phyloP scores from a whole-genome alignment of 345 rosid genomes.

The Camelina sativa region DNA sequence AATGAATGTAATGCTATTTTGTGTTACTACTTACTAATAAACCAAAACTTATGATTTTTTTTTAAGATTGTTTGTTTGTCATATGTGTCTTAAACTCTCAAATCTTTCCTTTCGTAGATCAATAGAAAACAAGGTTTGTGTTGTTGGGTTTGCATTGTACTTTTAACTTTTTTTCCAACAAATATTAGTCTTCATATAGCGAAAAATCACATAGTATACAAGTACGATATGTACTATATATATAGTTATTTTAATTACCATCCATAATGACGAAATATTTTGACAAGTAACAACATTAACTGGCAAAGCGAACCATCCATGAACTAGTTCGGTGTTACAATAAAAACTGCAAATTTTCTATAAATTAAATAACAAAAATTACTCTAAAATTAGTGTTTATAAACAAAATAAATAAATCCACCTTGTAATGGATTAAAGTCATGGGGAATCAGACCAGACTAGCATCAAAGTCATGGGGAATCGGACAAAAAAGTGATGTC shows the following conservation, averaged over 20 bases:
- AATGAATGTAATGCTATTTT: conserved; percentile 4
- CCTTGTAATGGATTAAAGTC: too few species aligned
- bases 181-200: too few species aligned
- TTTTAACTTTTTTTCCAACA: too few species aligned
- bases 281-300: conserved; percentile 9
- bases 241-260: background rate
- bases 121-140: background rate
- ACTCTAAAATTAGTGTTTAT: conserved; percentile 27
- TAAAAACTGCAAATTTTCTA: background rate
- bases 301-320: background rate
- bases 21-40: background rate
- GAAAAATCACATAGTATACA: too few species aligned
- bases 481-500: too few species aligned
- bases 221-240: background rate
- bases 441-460: too few species aligned
- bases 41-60: background rate
- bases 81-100: background rate
- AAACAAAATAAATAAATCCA: background rate
- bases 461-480: too few species aligned
- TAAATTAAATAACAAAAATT: conserved; percentile 5
- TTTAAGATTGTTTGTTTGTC: background rate
- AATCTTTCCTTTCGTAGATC: background rate
- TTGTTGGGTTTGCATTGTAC: too few species aligned
- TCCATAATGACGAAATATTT: background rate
- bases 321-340: background rate